Conservation (phyloP, 768 basidiomycete species). For the Daedaleopsis sinensis region DNA sequence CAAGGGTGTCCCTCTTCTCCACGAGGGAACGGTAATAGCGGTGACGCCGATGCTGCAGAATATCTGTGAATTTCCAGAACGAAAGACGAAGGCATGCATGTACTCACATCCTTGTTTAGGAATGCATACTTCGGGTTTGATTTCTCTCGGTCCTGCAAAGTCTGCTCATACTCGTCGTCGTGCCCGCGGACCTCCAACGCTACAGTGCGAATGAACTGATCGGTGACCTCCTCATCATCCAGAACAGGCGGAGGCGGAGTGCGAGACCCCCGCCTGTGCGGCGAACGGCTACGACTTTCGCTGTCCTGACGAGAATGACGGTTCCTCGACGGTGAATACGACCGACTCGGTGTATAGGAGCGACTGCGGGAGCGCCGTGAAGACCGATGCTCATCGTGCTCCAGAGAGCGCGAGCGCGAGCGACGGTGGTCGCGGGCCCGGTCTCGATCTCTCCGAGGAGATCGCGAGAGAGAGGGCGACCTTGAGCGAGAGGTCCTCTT, state of each 20-base stretch:
- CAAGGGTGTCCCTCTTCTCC: constrained; percentile 53
- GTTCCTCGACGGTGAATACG: constrained; percentile 25
- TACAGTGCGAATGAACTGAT: constrained; percentile 85
- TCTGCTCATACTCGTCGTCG: constrained; percentile 74
- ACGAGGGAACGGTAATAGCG: constrained; percentile 72
- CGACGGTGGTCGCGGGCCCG: constrained; percentile 30
- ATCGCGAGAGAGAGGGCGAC: constrained; percentile 39
- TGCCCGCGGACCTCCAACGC: constrained; percentile 85
- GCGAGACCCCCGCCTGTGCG: constrained; percentile 40
- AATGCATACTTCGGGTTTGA: constrained; percentile 85
- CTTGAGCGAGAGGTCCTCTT: constrained; percentile 20
- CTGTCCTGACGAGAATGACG: constrained; percentile 47
- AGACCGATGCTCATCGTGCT: constrained; percentile 38
- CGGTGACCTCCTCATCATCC: constrained; percentile 74
- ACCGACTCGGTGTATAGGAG: constrained; percentile 36
- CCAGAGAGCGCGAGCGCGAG: constrained; percentile 52
- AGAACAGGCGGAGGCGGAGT: constrained; percentile 36
- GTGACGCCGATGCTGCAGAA: constrained; percentile 65
- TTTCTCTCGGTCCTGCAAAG: constrained; percentile 73
- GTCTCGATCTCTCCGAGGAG: constrained; percentile 31
- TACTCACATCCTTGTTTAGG: constrained; percentile 57
- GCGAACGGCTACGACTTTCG: constrained; percentile 49
- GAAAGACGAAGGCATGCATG: neutral
- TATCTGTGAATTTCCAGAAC: constrained; percentile 5
- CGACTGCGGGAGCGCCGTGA: constrained; percentile 39